Evolutionary conservation across 257 asterid genomes (phyloP).

Genomic region (Solanum corneliomulleri): DNA sequence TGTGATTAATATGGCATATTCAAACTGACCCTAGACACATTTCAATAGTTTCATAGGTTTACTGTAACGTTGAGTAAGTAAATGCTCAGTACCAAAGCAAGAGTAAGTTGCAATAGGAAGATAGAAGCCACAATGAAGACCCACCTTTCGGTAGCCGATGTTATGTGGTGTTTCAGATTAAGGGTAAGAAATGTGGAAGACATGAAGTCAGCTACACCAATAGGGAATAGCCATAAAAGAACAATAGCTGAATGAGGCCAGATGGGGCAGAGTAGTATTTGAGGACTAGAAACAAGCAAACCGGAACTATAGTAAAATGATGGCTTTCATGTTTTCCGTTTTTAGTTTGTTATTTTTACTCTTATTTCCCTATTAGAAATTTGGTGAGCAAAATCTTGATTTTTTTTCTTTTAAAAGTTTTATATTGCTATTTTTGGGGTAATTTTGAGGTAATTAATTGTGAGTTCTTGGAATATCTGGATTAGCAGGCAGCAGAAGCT

Average conservation of each 20-base stretch:
- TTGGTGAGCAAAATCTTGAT: neutral
- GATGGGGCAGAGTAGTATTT: conserved; percentile 92
- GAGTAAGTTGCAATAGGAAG: conserved; percentile 84
- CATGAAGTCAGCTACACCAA: conserved; percentile 82
- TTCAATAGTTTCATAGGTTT: conserved; percentile 5
- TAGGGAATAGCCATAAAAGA: conserved; percentile 88
- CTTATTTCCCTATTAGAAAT: neutral
- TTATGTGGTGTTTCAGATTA: conserved; percentile 73
- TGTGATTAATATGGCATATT: neutral
- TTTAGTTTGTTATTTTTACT: neutral
- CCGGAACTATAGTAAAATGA: conserved; percentile 80
- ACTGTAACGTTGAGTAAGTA: conserved; percentile 68
- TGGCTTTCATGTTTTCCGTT: neutral
- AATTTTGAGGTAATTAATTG: neutral
- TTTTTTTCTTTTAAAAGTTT: neutral
- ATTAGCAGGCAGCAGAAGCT: neutral
- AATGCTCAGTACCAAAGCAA: conserved; percentile 64
- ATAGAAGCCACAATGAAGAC: conserved; percentile 71
- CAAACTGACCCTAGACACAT: neutral
- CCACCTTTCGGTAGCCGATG: conserved; percentile 92
- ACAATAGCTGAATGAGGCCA: conserved; percentile 73
- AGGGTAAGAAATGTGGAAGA: conserved; percentile 88
- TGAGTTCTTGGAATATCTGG: neutral
- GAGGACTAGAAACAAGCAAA: conserved; percentile 66
- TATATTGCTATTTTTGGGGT: neutral